Conservation (phyloP, 306 rosid genomes). For the Prunus campanulata region DNA sequence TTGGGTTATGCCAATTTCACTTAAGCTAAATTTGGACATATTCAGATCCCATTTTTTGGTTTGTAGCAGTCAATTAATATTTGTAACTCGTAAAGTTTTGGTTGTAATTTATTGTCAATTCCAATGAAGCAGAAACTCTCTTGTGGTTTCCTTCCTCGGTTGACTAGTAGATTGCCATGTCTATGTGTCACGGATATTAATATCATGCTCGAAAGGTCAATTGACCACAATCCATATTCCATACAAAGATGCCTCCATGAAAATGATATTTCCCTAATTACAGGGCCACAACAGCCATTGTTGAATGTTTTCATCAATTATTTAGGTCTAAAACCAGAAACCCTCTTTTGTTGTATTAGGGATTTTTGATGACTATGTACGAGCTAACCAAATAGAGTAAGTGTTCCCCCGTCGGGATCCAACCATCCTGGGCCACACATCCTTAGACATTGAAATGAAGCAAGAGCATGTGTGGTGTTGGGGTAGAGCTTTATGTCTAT, state of each 20-base stretch:
- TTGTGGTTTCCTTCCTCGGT: background rate
- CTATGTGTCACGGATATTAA: background rate
- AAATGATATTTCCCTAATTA: slow-evolving; percentile 1
- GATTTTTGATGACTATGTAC: background rate
- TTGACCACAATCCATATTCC: background rate
- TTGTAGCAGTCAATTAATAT: background rate
- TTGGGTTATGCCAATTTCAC: background rate
- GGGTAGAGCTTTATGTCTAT: background rate
- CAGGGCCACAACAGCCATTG: background rate
- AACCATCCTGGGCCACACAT: background rate
- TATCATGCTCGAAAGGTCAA: background rate
- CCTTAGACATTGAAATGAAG: background rate
- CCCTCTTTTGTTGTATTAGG: background rate
- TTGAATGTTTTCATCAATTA: background rate
- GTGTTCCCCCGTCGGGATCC: background rate
- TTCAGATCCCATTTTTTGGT: background rate
- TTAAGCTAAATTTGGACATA: background rate
- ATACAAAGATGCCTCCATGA: background rate
- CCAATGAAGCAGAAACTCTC: background rate
- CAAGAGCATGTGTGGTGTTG: background rate
- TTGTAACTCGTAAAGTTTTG: background rate
- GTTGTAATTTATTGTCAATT: background rate
- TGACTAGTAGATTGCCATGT: background rate
- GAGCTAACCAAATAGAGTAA: background rate
- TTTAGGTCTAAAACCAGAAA: background rate